A percentile compares a stretch with the other conserved stretches of the same genome.
phyloP scores from a whole-genome alignment of 192 early-diverging fungal genomes.

The Podila minutissima region DNA sequence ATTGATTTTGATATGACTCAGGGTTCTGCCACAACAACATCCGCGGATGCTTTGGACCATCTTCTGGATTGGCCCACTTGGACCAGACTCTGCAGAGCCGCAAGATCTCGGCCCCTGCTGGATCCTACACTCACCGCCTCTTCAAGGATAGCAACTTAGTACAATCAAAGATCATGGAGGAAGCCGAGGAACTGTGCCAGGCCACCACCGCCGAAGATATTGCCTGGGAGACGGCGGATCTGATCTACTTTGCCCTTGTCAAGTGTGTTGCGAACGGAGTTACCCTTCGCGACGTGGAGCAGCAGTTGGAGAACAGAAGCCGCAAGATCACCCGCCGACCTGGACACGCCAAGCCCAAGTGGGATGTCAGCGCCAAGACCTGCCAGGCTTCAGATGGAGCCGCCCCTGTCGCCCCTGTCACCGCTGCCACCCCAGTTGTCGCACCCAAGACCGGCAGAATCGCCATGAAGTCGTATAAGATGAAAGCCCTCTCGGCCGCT shows the following conservation, averaged over 20 bases:
- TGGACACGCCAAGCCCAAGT: conserved; percentile 95
- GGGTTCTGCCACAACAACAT: conserved; percentile 97
- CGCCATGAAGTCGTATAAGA: conserved; percentile 76
- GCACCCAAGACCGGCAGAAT: conserved; percentile 66
- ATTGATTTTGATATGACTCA: conserved; percentile 11
- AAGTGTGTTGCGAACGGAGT: conserved; percentile 89
- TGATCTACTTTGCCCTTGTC: conserved; percentile 94
- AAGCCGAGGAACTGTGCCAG: conserved; percentile 92
- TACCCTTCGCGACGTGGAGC: conserved; percentile 85
- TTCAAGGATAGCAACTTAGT: conserved; percentile 87
- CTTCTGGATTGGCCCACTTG: conserved; percentile 78
- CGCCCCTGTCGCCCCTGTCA: conserved; percentile 10
- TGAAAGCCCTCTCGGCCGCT: conserved; percentile 55
- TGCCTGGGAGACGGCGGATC: conserved; percentile 95
- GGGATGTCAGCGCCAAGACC: conserved; percentile 48
- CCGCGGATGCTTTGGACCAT: conserved; percentile 90
- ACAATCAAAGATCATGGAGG: conserved; percentile 94
- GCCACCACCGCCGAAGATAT: conserved; percentile 80
- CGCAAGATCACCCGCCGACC: conserved; percentile 87
- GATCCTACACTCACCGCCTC: conserved; percentile 92
- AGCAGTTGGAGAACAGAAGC: conserved; percentile 83
- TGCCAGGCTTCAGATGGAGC: conserved; percentile 7
- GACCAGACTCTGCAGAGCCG: conserved; percentile 74
- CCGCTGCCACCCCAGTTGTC: conserved; percentile 35
- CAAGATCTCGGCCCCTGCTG: conserved; percentile 77